Evolutionary conservation across 495 filamentous ascomycete species (phyloP), one percentile per base, ranked within the genome.

Genomic region (Penicillium riverlandense): DNA sequence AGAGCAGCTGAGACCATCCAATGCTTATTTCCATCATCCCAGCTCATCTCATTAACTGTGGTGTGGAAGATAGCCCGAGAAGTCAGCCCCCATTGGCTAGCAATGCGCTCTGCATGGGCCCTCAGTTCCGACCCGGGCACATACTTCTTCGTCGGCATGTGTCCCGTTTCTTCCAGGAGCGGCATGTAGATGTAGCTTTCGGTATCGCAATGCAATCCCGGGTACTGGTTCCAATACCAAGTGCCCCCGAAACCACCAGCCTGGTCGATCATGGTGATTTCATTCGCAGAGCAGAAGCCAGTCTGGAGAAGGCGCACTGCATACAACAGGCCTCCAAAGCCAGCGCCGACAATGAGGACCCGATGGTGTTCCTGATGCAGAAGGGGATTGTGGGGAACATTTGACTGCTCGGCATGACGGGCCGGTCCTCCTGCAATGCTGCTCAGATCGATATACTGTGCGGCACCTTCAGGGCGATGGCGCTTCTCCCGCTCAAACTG

Each of bases 121-220:
- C 52, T 11, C 8, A 63, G 41, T 41, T 63, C 59, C 6, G 40
- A 14, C 1, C 58, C 54, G 7, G 39, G 36, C 0, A 44, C 44
- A 29, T 65, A 63, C 29, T 54, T 49, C 27, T 65, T 56, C 29
- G 52, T 63, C 1, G 77, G 77, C 40, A 78, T 62, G 46, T 74
- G 79, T 0, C 70, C 77, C 8, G 67, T 80, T 52, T 80, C 77
- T 37, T 82, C 77, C 13, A 81, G 59, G 9, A 78, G 53, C 0
- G 78, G 76, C 58, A 82, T 43, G 37, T 65, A 63, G 11, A 52
- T 42, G 16, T 55, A 57, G 29, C 55, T 58, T 15, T 62, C 59
- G 7, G 44, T 38, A 38, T 62, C 58, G 14, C 55, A 58, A 43
- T 51, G 52, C 8, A 58, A 14, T 1, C 62, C 62, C 4, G 62